Evolutionary conservation across 441 rosid genomes (phyloP).

Genomic region (Erodium texanum): DNA sequence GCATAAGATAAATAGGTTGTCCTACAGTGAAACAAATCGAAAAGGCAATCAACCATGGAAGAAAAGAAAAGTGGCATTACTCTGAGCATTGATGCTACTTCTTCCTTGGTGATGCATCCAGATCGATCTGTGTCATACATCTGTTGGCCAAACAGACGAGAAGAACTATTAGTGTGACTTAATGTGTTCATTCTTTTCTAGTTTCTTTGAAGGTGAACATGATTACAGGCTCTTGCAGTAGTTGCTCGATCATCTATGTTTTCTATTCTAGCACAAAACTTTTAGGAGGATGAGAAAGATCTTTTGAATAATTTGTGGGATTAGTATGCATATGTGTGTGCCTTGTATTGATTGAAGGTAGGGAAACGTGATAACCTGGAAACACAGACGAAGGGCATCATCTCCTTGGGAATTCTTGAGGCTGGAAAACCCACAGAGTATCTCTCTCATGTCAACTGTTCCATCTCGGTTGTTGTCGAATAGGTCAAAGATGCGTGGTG

Average conservation of each 20-base stretch:
- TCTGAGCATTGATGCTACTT: slow-evolving; percentile 64
- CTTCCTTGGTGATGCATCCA: slow-evolving; percentile 66
- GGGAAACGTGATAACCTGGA: slow-evolving; percentile 35
- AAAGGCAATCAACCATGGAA: background rate
- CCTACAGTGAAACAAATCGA: background rate
- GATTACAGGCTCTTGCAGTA: background rate
- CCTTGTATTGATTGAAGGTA: background rate
- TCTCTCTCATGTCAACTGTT: slow-evolving; percentile 66
- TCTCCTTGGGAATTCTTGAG: slow-evolving; percentile 61
- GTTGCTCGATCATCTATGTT: background rate
- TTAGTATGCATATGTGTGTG: background rate
- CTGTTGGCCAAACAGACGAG: slow-evolving; percentile 20
- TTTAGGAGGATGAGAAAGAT: background rate
- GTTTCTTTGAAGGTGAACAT: background rate
- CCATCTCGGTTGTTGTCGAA: slow-evolving; percentile 68
- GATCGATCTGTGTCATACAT: slow-evolving; percentile 68
- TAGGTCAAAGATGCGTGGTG: slow-evolving; percentile 54
- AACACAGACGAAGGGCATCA: slow-evolving; percentile 60
- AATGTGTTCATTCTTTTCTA: background rate
- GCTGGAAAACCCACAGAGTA: slow-evolving; percentile 63
- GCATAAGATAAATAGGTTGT: background rate
- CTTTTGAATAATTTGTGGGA: background rate
- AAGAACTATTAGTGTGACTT: background rate
- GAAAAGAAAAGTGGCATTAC: slow-evolving; percentile 23
- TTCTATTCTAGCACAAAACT: background rate